phyloP scores from a whole-genome alignment of 805 yeast genomes.

The Ogataea salicorniae region DNA sequence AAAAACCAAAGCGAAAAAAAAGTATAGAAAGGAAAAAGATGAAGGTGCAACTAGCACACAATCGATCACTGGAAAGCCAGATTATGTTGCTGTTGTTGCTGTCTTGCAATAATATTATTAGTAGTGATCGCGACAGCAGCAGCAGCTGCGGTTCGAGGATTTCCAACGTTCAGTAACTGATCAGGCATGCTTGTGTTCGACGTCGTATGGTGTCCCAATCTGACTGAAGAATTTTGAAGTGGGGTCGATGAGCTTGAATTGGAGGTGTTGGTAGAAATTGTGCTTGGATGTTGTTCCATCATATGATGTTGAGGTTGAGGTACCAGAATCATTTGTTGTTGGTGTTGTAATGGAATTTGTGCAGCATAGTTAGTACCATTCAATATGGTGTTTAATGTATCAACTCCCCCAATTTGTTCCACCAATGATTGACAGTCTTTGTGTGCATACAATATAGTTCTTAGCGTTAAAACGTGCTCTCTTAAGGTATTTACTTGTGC shows the following conservation, averaged over 20 bases:
- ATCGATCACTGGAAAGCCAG: neutral
- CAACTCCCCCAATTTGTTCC: conserved; percentile 43
- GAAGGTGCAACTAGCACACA: too few relatives aligned
- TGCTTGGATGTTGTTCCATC: neutral
- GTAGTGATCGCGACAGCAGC: conserved; percentile 26
- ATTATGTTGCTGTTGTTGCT: conserved; percentile 7
- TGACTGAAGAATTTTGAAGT: neutral
- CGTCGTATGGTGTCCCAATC: neutral
- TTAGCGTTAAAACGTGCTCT: conserved; percentile 49
- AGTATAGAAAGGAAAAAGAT: too few relatives aligned
- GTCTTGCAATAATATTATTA: conserved; percentile 19
- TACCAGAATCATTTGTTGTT: neutral
- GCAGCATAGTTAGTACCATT: conserved; percentile 27
- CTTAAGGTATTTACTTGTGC: conserved; percentile 52
- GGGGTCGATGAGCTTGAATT: conserved; percentile 1
- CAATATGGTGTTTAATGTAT: conserved; percentile 39
- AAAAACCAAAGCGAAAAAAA: too few relatives aligned
- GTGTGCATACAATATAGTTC: conserved; percentile 44
- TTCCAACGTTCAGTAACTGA: conserved; percentile 9
- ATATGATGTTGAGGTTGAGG: neutral
- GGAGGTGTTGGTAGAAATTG: neutral
- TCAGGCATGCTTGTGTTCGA: conserved; percentile 6
- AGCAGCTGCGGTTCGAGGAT: conserved; percentile 23
- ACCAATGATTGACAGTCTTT: conserved; percentile 41
- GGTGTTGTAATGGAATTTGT: conserved; percentile 4